Evolutionary conservation across 768 basidiomycete species (phyloP).

Genomic region (Amanita subjunquillea): DNA sequence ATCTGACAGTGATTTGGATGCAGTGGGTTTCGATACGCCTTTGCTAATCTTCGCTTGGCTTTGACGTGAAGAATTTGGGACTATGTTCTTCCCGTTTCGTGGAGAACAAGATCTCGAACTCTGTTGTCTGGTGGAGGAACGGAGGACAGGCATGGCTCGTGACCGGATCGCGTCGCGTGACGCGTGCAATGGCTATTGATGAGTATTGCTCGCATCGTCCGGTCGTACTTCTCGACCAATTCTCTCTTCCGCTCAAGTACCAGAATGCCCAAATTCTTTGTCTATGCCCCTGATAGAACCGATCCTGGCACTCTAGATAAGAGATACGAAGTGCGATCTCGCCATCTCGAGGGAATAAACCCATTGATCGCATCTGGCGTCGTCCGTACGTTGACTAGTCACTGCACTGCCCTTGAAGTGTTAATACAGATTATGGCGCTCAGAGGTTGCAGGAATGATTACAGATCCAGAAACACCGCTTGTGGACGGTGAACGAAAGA

Average conservation of each 20-base stretch:
- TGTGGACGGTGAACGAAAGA: slow-evolving; percentile 21
- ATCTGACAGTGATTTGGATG: slow-evolving; percentile 6
- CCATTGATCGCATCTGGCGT: slow-evolving; percentile 27
- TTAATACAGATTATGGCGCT: neutral
- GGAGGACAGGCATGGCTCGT: neutral
- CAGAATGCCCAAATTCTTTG: slow-evolving; percentile 27
- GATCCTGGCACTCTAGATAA: slow-evolving; percentile 21
- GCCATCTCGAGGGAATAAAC: slow-evolving; percentile 31
- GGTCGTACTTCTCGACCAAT: neutral
- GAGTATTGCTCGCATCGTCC: neutral
- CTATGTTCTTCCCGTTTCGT: neutral
- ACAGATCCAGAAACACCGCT: slow-evolving; percentile 33
- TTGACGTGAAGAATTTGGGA: neutral
- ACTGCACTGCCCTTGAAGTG: neutral
- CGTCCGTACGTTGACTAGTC: slow-evolving; percentile 23
- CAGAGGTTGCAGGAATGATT: slow-evolving; percentile 41
- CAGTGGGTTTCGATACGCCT: slow-evolving; percentile 8
- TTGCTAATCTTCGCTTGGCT: slow-evolving; percentile 11
- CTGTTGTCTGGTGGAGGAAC: neutral
- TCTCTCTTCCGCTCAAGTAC: neutral
- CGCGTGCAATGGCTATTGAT: slow-evolving; percentile 24
- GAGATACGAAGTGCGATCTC: slow-evolving; percentile 34
- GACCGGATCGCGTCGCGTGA: slow-evolving; percentile 16
- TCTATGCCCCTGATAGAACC: slow-evolving; percentile 47
- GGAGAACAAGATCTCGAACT: neutral